phyloP scores from a whole-genome alignment of 345 rosid species.

The Populus deltoides region DNA sequence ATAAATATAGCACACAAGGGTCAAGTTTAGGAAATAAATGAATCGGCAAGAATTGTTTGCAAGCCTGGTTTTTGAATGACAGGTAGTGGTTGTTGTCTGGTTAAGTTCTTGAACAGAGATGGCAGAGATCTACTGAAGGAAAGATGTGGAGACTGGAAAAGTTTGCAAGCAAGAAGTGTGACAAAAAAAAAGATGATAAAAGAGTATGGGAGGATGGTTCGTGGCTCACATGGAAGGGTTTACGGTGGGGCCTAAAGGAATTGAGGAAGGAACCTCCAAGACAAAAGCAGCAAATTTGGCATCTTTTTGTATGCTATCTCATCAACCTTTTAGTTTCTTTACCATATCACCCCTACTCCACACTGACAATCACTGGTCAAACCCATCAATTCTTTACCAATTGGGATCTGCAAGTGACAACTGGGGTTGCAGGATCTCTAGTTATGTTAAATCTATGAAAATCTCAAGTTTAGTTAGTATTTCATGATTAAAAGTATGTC shows the following conservation, averaged over 20 bases:
- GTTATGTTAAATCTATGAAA: too few species aligned
- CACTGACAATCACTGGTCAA: constrained; percentile 27
- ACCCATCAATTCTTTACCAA: constrained; percentile 4
- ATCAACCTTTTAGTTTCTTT: background rate
- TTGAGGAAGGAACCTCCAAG: background rate
- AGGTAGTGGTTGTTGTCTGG: background rate
- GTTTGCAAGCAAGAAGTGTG: background rate
- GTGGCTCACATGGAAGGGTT: constrained; percentile 13
- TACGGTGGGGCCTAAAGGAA: background rate
- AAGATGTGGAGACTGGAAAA: background rate
- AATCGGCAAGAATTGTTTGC: background rate
- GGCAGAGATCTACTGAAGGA: background rate
- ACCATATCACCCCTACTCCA: constrained; percentile 18
- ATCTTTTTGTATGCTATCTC: background rate
- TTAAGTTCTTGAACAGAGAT: background rate
- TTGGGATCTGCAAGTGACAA: background rate
- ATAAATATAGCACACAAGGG: background rate
- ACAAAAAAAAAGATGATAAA: background rate
- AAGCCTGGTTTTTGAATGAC: background rate
- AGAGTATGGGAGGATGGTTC: background rate
- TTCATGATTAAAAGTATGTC: too few species aligned
- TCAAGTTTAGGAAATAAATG: background rate
- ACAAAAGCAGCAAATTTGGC: constrained; percentile 7
- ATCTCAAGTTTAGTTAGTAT: too few species aligned
- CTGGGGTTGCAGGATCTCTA: background rate